Evolutionary conservation across 768 basidiomycete genomes (phyloP), one percentile per base, ranked within the genome.

Genomic region (Suillus tomentosus): DNA sequence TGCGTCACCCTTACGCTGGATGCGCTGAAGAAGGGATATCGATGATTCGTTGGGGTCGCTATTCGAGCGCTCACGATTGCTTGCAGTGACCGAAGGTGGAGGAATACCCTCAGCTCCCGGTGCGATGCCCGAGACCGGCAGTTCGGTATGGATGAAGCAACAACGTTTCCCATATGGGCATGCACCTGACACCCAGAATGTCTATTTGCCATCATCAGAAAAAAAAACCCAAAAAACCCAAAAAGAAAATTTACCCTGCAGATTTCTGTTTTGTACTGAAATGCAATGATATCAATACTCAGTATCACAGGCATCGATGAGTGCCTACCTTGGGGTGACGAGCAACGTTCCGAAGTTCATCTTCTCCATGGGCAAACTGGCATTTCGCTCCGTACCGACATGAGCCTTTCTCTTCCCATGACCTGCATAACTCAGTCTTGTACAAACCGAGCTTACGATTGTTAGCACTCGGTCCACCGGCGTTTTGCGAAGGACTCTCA

Each of bases 161-260:
- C 94, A 95, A 63, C 94, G 80, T 76, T 94, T 94, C 61, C 94
- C 94, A 68, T 95, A 95, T 0, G 94, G 94, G 73, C 94, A 95
- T 19, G 94, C 93, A 34, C 94, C 94, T 55, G 93, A 94, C 14
- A 95, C 90, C 92, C 94, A 95, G 81, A 95, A 95, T 9, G 94
- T 95, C 89, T 94, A 70, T 11, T 45, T 31, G 64, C 34, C 6
- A 40, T 71, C 55, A 68, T 64, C 68, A 64, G 42, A 67, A 7
- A 27, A 6, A 19, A 43, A 7, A 9, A 9, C 3, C 7, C 17
- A 9, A 47, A 50, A 8, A 55, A 19, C 19, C 11, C 36, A 0
- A 0, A 37, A 8, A 51, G 45, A 17, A 27, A 7, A 77, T 87
- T 67, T 70, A 94, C 92, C 80, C 93, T 87, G 75, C 94, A 96